Conservation (phyloP, 805 yeast species). For the Lachancea sp. region DNA sequence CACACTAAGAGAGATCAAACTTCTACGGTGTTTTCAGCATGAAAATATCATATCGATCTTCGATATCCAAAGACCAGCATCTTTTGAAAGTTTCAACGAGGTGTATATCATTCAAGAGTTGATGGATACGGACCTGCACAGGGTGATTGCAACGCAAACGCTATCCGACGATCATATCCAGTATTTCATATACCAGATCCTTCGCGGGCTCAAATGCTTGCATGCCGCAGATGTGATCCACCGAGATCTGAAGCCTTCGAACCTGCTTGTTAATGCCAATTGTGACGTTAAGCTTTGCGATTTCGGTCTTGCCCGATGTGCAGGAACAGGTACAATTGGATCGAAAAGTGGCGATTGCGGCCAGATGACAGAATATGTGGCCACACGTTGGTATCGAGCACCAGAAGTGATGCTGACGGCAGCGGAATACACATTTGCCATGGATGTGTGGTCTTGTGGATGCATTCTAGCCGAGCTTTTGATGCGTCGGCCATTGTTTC, state of each 20-base stretch:
- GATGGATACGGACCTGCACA: slow-evolving; percentile 82
- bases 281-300: slow-evolving; percentile 94
- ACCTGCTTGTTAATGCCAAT: slow-evolving; percentile 77
- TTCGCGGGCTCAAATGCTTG: slow-evolving; percentile 82
- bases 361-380: slow-evolving; percentile 90
- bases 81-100: slow-evolving; percentile 71
- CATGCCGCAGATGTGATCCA: slow-evolving; percentile 94
- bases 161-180: slow-evolving; percentile 91
- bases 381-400: slow-evolving; percentile 96
- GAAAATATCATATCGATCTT: slow-evolving; percentile 87
- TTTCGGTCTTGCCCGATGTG: slow-evolving; percentile 74
- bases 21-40: slow-evolving; percentile 84
- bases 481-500: slow-evolving; percentile 80
- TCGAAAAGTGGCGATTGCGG: slow-evolving; percentile 14
- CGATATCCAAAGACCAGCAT: slow-evolving; percentile 80
- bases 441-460: slow-evolving; percentile 96
- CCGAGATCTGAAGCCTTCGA: slow-evolving; percentile 87
- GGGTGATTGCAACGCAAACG: slow-evolving; percentile 74
- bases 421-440: slow-evolving; percentile 88
- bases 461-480: slow-evolving; percentile 91
- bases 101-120: slow-evolving; percentile 83
- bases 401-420: slow-evolving; percentile 96
- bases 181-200: slow-evolving; percentile 84
- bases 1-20: slow-evolving; percentile 82
- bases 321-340: slow-evolving; percentile 17